Conservation (phyloP, 352 stramenopile species). For the Phytophthora meadii region DNA sequence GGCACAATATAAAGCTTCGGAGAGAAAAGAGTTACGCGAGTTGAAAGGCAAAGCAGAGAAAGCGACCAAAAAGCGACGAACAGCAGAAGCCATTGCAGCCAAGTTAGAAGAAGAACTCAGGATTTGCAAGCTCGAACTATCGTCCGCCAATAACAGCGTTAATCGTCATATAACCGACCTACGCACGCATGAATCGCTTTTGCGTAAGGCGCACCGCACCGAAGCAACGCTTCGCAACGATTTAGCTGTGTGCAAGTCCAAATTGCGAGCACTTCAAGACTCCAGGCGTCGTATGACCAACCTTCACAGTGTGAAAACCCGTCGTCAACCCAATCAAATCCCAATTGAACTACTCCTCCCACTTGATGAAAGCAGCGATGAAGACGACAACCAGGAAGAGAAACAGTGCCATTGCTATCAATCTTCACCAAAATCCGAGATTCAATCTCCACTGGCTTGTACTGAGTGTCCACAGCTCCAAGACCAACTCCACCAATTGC, state of each 20-base stretch:
- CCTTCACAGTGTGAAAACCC: background rate
- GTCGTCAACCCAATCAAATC: conserved; percentile 16
- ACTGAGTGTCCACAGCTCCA: conserved; percentile 30
- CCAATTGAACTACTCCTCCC: conserved; percentile 29
- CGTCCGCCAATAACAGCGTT: conserved; percentile 5
- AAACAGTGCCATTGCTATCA: conserved; percentile 3
- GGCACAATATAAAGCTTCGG: conserved; percentile 25
- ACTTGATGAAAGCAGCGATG: conserved; percentile 29
- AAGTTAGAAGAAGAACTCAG: conserved; percentile 26
- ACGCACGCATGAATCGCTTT: conserved; percentile 26
- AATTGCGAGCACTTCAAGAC: conserved; percentile 24
- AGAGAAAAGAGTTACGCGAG: conserved; percentile 39
- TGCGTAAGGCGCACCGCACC: conserved; percentile 38
- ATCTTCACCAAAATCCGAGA: background rate
- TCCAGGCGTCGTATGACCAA: conserved; percentile 24
- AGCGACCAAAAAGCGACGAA: conserved; percentile 31
- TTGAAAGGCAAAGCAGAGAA: conserved; percentile 34
- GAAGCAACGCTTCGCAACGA: conserved; percentile 43
- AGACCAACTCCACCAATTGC: conserved; percentile 24
- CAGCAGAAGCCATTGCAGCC: conserved; percentile 10
- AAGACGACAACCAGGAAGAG: conserved; percentile 21
- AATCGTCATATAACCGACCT: conserved; percentile 17
- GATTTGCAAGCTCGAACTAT: conserved; percentile 34
- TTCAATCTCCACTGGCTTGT: conserved; percentile 17
- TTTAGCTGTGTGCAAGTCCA: conserved; percentile 28